Percentiles rank a stretch among this genome's conserved stretches.
phyloP scores from a whole-genome alignment of 352 stramenopile species.

The Globisporangium radiosum region DNA sequence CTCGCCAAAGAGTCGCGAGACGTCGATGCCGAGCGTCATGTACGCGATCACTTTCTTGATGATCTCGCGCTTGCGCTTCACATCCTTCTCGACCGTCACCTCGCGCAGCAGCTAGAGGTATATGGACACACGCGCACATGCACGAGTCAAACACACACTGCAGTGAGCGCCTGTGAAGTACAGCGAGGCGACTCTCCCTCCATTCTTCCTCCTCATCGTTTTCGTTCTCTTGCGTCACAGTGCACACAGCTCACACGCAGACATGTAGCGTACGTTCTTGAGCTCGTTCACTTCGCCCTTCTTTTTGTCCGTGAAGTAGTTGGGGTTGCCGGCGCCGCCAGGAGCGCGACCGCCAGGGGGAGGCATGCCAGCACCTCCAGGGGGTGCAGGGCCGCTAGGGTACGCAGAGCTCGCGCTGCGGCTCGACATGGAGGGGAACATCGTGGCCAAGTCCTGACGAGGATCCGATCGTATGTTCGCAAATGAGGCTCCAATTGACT shows the following conservation, averaged over 20 bases:
- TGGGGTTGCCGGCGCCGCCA: slow-evolving; percentile 40
- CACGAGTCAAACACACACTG: slow-evolving; percentile 13
- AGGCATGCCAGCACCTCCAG: slow-evolving; percentile 2
- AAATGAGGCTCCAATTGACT: too few species aligned
- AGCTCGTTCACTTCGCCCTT: slow-evolving; percentile 95
- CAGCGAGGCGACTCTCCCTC: too few species aligned
- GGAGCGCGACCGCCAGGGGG: slow-evolving; percentile 17
- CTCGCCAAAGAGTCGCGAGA: slow-evolving; percentile 98
- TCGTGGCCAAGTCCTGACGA: background rate
- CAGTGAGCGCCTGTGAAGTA: too few species aligned
- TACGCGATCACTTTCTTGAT: slow-evolving; percentile 99
- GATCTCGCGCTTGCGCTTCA: slow-evolving; percentile 97
- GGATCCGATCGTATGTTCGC: too few species aligned
- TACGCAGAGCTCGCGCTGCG: slow-evolving; percentile 12
- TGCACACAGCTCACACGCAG: background rate
- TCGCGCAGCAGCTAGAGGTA: slow-evolving; percentile 68
- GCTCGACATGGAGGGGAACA: slow-evolving; percentile 30
- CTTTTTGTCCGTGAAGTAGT: slow-evolving; percentile 90
- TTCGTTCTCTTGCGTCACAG: too few species aligned
- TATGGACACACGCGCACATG: slow-evolving; percentile 30
- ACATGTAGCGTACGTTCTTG: slow-evolving; percentile 72
- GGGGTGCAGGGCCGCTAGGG: slow-evolving; percentile 8
- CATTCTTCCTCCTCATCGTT: too few species aligned
- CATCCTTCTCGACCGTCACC: slow-evolving; percentile 95
- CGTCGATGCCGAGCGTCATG: slow-evolving; percentile 99